Evolutionary conservation across 768 basidiomycete genomes (phyloP), one percentile per base, ranked within the genome.

Genomic region (Russula sp.): DNA sequence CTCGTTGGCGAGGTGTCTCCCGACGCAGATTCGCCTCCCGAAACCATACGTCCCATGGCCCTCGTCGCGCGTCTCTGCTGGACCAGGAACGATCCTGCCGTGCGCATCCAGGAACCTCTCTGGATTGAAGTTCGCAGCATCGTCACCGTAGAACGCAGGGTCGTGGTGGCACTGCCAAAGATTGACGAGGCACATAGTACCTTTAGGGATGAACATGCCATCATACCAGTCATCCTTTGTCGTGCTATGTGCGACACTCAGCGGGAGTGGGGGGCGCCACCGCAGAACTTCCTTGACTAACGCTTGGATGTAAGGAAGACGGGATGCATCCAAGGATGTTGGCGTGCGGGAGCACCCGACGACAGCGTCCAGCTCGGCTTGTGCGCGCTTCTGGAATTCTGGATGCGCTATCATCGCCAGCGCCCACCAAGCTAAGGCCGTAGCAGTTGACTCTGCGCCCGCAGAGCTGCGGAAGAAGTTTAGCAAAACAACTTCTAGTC

Each of bases 171-270:
- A 27, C 18, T 49, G 50, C 57, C 66, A 63, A 7, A 58, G 37
- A 45, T 75, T 75, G 4, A 65, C 68, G 27, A 75, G 58, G 35
- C 76, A 67, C 3, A 74, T 67, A 1, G 75, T 73, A 13, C 74
- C 76, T 37, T 69, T 72, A 1, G 77, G 76, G 27, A 78, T 75
- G 54, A 70, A 63, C 57, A 50, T 49, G 27, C 39, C 57, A 18
- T 59, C 57, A 40, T 59, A 59, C 57, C 57, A 59, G 11, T 73
- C 71, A 48, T 75, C 74, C 54, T 64, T 55, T 61, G 66, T 55
- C 56, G 56, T 47, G 34, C 2, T n/a, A 27, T 45, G 59, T 3
- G 57, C 51, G 34, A 58, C 13, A 3, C 39, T 18, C 3, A 62
- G 13, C 42, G 55, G 48, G 2, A 57, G 40, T 11, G 32, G 22